Percentiles rank a stretch among this genome's conserved stretches.
Evolutionary conservation across 2,329 filamentous ascomycete species (phyloP).

Genomic region (Pseudogymnoascus sp.): DNA sequence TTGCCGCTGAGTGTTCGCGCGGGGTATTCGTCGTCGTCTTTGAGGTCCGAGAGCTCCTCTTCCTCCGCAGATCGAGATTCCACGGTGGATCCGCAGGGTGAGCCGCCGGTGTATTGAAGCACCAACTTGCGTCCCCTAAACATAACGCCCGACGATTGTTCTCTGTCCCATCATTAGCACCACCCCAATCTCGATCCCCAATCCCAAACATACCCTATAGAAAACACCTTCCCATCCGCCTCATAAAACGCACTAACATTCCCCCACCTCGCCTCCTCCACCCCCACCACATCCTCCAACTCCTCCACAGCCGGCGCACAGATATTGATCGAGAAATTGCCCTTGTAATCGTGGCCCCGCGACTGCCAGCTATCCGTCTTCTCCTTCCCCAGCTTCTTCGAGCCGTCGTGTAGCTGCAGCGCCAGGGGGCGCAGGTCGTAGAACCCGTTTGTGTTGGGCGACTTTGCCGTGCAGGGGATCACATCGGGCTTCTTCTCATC

Average conservation of each 20-base stretch:
- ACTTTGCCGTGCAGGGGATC: constrained; percentile 25
- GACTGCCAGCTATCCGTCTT: constrained; percentile 55
- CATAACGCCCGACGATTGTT: constrained; percentile 45
- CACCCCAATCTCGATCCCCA: not conserved
- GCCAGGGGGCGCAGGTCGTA: constrained; percentile 27
- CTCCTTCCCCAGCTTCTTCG: constrained; percentile 38
- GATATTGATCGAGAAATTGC: constrained; percentile 79
- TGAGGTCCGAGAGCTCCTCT: constrained; percentile 27
- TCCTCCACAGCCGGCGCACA: constrained; percentile 67
- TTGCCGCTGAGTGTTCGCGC: constrained; percentile 17
- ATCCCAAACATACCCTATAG: constrained; percentile 57
- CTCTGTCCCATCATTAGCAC: constrained; percentile 32
- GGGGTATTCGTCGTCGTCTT: constrained; percentile 25
- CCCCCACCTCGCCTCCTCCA: constrained; percentile 53
- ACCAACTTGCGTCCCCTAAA: constrained; percentile 66
- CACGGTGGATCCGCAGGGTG: constrained; percentile 51
- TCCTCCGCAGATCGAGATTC: constrained; percentile 24
- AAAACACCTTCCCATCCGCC: constrained; percentile 56
- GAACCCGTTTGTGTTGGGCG: constrained; percentile 22
- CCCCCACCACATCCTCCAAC: constrained; percentile 53
- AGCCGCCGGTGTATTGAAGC: constrained; percentile 69
- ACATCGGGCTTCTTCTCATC: constrained; percentile 21
- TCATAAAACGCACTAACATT: constrained; percentile 77
- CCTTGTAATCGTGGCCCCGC: constrained; percentile 66
- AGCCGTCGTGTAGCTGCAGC: constrained; percentile 19